Percentiles rank a stretch among this genome's conserved stretches.
Conservation (phyloP, 139 green algal species). For the Picochlorum sp. region DNA sequence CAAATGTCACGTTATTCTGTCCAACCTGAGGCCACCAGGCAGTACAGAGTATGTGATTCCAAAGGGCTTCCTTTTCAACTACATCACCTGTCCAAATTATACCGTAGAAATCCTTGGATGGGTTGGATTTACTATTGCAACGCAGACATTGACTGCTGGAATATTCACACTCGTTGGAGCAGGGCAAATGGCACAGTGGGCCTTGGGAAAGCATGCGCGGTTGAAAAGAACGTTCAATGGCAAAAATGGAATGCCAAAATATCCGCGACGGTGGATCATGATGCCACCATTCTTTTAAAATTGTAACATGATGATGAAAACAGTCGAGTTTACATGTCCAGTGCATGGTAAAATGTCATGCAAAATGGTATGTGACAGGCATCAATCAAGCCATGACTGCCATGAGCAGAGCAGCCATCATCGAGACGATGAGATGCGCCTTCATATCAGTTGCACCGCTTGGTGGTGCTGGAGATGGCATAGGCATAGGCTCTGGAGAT, state of each 20-base stretch:
- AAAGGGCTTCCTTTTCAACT: slow-evolving; percentile 82
- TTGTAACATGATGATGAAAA: neutral
- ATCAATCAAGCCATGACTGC: too few relatives aligned
- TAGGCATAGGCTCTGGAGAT: too few relatives aligned
- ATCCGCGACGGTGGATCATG: slow-evolving; percentile 85
- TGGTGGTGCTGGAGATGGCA: too few relatives aligned
- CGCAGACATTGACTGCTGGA: slow-evolving; percentile 61
- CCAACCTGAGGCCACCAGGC: slow-evolving; percentile 64
- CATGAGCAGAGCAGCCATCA: too few relatives aligned
- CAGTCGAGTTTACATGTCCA: neutral
- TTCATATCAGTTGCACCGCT: too few relatives aligned
- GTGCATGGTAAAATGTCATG: neutral
- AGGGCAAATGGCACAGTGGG: slow-evolving; percentile 84
- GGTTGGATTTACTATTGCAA: slow-evolving; percentile 77
- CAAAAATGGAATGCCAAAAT: slow-evolving; percentile 79
- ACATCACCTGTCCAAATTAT: slow-evolving; percentile 98
- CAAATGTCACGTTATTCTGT: slow-evolving; percentile 79
- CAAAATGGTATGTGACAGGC: too few relatives aligned
- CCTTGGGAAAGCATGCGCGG: slow-evolving; percentile 80
- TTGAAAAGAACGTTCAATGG: slow-evolving; percentile 89
- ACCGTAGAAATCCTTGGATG: slow-evolving; percentile 82
- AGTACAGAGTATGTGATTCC: slow-evolving; percentile 83
- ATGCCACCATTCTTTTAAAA: slow-evolving; percentile 80
- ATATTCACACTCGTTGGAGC: slow-evolving; percentile 77
- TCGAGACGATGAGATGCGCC: too few relatives aligned